Evolutionary conservation across 2,329 filamentous ascomycete genomes (phyloP).

Genomic region (Ophiostoma novo-ulmi): DNA sequence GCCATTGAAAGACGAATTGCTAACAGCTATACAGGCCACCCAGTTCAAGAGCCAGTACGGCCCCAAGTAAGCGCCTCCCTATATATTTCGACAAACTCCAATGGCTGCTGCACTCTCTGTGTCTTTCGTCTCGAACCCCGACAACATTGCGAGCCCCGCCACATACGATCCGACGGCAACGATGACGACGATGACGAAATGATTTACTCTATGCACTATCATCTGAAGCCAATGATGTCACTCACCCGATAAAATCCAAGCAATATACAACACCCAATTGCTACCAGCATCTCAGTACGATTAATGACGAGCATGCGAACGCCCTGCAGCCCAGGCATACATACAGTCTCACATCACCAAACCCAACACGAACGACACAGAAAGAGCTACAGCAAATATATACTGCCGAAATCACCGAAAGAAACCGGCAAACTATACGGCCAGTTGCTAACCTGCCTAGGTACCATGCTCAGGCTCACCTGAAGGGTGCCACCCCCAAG

Average conservation of each 20-base stretch:
- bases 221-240: neutral
- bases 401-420: neutral
- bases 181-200: neutral
- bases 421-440: neutral
- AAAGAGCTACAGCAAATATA: neutral
- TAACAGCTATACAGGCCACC: conserved; percentile 38
- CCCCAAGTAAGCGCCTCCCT: conserved; percentile 54
- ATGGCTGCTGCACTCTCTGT: neutral
- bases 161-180: neutral
- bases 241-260: neutral
- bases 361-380: neutral
- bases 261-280: neutral
- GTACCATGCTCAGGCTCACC: conserved; percentile 55
- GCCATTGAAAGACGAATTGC: neutral
- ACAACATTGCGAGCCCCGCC: neutral
- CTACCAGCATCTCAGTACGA: neutral
- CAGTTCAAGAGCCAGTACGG: conserved; percentile 59
- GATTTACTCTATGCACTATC: neutral
- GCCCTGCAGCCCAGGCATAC: neutral
- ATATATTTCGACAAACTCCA: neutral
- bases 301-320: neutral
- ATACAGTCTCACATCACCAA: neutral
- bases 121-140: neutral
- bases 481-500: conserved; percentile 46
- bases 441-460: conserved; percentile 36